Percentiles rank a stretch among this genome's conserved stretches.
Evolutionary conservation across 2,329 filamentous ascomycete species (phyloP).

Genomic region (Nemania sp.): DNA sequence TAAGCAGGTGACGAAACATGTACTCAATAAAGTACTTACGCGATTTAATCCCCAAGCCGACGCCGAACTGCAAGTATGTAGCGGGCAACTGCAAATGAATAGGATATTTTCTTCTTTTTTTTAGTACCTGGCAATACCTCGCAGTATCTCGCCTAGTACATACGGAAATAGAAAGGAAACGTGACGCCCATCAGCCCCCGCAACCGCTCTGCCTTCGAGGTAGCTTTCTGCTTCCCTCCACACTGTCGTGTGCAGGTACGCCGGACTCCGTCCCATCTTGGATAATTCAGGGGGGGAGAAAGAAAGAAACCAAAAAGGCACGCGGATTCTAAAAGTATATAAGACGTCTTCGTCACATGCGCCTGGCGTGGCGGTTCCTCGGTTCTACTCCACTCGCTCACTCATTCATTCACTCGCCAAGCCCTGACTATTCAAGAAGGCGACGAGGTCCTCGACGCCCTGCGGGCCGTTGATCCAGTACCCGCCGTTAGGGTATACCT

Average conservation of each 20-base stretch:
- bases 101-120: background rate
- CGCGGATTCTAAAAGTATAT: no score
- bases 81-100: background rate
- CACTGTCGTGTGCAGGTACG: no score
- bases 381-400: no score
- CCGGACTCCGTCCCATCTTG: no score
- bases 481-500: slow-evolving; percentile 47
- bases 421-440: background rate
- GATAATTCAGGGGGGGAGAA: background rate
- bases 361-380: no score
- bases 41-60: background rate
- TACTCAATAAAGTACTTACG: no score
- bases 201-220: no score
- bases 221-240: background rate
- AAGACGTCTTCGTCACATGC: no score
- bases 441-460: slow-evolving; percentile 47
- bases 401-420: background rate
- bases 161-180: no score
- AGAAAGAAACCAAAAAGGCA: slow-evolving; percentile 11
- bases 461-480: slow-evolving; percentile 50
- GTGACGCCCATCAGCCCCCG: no score
- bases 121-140: background rate
- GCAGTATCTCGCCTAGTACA: no score
- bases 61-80: background rate
- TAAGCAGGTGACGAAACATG: no score